These are phyloP conservation scores for Golubevia sp. DNA, from an alignment of 1,284 basidiomycete species.

Conservation along the genomic window DNA sequence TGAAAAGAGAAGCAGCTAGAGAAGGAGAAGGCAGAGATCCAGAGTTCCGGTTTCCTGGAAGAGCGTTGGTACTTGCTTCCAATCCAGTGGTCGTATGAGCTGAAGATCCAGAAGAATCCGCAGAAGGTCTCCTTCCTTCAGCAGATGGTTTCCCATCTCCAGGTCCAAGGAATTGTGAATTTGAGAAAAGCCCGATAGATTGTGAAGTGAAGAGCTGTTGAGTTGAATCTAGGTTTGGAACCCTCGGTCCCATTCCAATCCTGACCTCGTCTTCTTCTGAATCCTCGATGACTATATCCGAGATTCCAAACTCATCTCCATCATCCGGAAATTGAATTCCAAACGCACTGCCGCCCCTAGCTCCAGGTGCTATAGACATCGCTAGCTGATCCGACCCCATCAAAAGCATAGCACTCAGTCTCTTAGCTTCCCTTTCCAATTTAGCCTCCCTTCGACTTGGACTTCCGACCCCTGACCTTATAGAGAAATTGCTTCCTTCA, in stretches of 20 bases:
- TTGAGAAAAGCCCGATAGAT: not conserved
- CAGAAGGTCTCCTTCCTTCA: not conserved
- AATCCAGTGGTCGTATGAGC: not conserved
- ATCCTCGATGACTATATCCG: not conserved
- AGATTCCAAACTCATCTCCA: not conserved
- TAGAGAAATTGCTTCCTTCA: not conserved
- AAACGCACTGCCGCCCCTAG: constrained; percentile 19
- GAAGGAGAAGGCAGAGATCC: not conserved
- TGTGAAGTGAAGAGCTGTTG: not conserved
- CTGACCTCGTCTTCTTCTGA: not conserved
- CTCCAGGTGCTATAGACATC: constrained; percentile 24
- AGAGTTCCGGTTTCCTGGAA: not conserved
- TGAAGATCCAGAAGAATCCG: not conserved
- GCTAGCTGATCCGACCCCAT: constrained; percentile 29
- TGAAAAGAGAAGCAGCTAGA: not conserved
- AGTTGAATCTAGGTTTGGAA: not conserved
- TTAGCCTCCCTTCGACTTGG: not conserved
- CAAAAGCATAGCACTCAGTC: constrained; percentile 27
- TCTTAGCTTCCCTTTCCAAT: constrained; percentile 15
- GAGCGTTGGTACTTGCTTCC: not conserved
- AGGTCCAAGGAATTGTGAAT: not conserved
- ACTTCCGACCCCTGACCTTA: not conserved
- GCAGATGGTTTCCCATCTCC: not conserved
- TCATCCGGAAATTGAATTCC: constrained; percentile 10
- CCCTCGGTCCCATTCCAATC: not conserved